Percentiles rank a stretch among this genome's conserved stretches.
phyloP scores from a whole-genome alignment of 2,329 filamentous ascomycete species.

The Remersonia thermophila region DNA sequence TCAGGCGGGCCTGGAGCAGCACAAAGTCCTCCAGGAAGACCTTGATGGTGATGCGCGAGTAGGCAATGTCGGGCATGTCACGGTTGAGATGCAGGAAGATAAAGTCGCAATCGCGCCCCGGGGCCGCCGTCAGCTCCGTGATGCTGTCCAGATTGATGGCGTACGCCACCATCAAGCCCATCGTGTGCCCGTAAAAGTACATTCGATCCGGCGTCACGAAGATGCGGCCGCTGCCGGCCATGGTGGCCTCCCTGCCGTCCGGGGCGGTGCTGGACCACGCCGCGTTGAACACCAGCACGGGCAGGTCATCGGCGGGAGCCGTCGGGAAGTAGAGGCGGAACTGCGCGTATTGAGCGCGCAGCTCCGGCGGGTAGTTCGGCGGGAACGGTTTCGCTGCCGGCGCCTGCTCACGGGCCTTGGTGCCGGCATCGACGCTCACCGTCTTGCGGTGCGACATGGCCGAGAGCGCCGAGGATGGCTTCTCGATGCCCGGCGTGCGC shows the following conservation, averaged over 20 bases:
- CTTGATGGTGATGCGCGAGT: slow-evolving; percentile 73
- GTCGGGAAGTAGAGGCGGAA: slow-evolving; percentile 85
- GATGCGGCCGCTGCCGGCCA: slow-evolving; percentile 59
- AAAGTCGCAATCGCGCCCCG: slow-evolving; percentile 85
- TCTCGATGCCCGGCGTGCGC: slow-evolving; percentile 22
- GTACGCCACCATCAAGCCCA: slow-evolving; percentile 79
- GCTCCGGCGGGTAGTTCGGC: slow-evolving; percentile 64
- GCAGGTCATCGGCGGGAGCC: slow-evolving; percentile 62
- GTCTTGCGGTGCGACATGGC: slow-evolving; percentile 29
- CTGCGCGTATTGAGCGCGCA: slow-evolving; percentile 81
- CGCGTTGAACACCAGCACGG: slow-evolving; percentile 84
- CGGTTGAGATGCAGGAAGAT: slow-evolving; percentile 69
- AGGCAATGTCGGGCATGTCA: slow-evolving; percentile 48
- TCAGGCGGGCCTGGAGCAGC: slow-evolving; percentile 71
- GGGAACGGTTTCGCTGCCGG: slow-evolving; percentile 45
- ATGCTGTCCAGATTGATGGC: slow-evolving; percentile 64
- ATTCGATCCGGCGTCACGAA: slow-evolving; percentile 81
- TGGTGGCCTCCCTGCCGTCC: slow-evolving; percentile 33
- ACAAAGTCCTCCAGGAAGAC: slow-evolving; percentile 81
- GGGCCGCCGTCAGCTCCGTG: slow-evolving; percentile 77
- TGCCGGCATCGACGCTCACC: slow-evolving; percentile 29
- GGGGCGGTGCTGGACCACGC: slow-evolving; percentile 56
- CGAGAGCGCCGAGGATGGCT: slow-evolving; percentile 7
- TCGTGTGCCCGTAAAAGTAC: slow-evolving; percentile 93
- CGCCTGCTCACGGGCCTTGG: slow-evolving; percentile 8